phyloP scores from a whole-genome alignment of 352 stramenopile genomes.

The Phytophthora multivora region DNA sequence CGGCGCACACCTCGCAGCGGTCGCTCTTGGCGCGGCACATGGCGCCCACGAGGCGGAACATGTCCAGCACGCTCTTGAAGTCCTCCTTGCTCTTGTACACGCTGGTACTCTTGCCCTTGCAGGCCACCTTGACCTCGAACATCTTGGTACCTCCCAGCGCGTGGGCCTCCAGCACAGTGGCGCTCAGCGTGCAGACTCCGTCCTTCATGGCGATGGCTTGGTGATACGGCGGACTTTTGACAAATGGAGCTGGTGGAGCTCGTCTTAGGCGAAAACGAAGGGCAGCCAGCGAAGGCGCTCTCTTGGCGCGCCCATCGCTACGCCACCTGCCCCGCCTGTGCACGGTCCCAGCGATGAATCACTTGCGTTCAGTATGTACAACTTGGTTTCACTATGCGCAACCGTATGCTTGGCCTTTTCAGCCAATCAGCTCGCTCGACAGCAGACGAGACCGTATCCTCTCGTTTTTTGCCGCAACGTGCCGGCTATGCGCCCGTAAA shows the following conservation, averaged over 20 bases:
- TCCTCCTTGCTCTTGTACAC: slow-evolving; percentile 88
- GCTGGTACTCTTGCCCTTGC: slow-evolving; percentile 75
- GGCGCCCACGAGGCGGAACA: slow-evolving; percentile 78
- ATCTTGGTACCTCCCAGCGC: slow-evolving; percentile 76
- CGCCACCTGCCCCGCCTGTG: slow-evolving; percentile 1
- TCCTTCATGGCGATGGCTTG: slow-evolving; percentile 49
- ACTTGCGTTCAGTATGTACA: slow-evolving; percentile 24
- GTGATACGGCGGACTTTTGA: slow-evolving; percentile 14
- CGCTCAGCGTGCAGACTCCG: slow-evolving; percentile 45
- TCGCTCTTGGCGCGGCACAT: slow-evolving; percentile 63
- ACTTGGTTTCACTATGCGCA: slow-evolving; percentile 27
- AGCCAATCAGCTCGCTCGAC: slow-evolving; percentile 11
- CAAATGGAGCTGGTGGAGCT: slow-evolving; percentile 28
- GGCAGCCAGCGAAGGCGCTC: slow-evolving; percentile 21
- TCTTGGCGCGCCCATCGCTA: slow-evolving; percentile 13
- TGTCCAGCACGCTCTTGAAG: slow-evolving; percentile 82
- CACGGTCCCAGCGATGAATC: background rate
- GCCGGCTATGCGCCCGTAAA: slow-evolving; percentile 5
- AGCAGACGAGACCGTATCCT: slow-evolving; percentile 13
- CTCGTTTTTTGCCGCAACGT: background rate
- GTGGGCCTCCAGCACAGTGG: slow-evolving; percentile 64
- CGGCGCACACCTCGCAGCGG: slow-evolving; percentile 59
- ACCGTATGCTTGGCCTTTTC: slow-evolving; percentile 5
- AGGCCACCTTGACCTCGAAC: slow-evolving; percentile 82
- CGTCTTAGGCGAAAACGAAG: slow-evolving; percentile 32